These are phyloP conservation scores for Globisporangium okanoganense DNA, from an alignment of 352 stramenopile species.

Conservation along the genomic window DNA sequence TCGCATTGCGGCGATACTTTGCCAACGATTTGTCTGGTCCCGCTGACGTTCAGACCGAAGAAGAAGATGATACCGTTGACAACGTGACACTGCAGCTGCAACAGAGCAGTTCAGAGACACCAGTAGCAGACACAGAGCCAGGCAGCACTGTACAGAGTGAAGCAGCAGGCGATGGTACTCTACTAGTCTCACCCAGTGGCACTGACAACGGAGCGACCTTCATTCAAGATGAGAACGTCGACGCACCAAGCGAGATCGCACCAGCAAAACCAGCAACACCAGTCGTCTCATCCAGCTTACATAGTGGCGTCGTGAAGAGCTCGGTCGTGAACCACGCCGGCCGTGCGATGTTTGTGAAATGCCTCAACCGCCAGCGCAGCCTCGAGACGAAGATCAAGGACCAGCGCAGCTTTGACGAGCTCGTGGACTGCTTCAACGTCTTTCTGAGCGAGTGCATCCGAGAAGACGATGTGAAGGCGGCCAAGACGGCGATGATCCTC, in stretches of 20 bases:
- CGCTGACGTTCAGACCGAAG: not conserved
- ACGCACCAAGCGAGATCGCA: not conserved
- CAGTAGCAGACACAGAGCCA: not conserved
- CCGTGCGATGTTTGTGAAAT: conserved; percentile 75
- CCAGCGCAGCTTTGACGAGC: conserved; percentile 45
- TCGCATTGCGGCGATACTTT: conserved; percentile 50
- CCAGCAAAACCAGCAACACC: not conserved
- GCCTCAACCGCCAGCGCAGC: conserved; percentile 77
- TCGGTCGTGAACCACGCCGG: conserved; percentile 26
- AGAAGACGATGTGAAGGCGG: conserved; percentile 78
- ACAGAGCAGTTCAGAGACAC: not conserved
- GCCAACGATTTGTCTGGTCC: conserved; percentile 23
- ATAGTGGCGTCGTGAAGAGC: conserved; percentile 21
- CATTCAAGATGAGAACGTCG: not conserved
- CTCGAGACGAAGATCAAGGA: conserved; percentile 73
- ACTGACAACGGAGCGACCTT: not conserved
- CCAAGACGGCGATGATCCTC: conserved; percentile 87
- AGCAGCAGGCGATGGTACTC: not conserved
- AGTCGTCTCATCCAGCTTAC: not conserved
- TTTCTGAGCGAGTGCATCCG: conserved; percentile 75
- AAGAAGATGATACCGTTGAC: not conserved
- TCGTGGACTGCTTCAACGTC: conserved; percentile 64
- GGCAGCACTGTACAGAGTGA: not conserved
- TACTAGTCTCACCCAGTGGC: not conserved
- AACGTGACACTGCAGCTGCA: not conserved